Conservation (phyloP, 176 grass and related monocot species). For the Ananas comosus region DNA sequence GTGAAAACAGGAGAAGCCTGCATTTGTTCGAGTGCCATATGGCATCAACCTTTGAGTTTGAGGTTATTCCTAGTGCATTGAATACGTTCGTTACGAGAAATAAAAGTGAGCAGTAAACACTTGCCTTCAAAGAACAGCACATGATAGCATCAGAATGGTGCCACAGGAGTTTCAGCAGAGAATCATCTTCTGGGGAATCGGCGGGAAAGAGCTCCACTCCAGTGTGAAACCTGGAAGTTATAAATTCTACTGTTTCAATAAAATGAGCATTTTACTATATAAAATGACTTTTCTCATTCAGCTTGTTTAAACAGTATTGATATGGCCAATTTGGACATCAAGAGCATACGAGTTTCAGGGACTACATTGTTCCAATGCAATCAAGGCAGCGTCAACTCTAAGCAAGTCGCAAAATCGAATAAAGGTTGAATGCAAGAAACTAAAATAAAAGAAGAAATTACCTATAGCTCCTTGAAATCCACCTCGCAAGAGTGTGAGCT, state of each 20-base stretch:
- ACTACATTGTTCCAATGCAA: too few relatives aligned
- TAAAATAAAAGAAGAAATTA: not conserved
- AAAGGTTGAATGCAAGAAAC: too few relatives aligned
- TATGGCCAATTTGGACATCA: too few relatives aligned
- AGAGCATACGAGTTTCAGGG: too few relatives aligned
- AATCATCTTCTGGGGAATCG: conserved; percentile 39
- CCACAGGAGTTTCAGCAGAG: conserved; percentile 74
- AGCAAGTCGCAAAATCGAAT: too few relatives aligned
- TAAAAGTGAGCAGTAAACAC: not conserved
- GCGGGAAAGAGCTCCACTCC: conserved; percentile 58
- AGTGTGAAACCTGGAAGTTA: conserved; percentile 51
- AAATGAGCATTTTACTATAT: not conserved
- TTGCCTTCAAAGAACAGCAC: conserved; percentile 91
- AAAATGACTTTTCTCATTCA: not conserved
- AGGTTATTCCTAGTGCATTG: too few relatives aligned
- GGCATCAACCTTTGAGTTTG: too few relatives aligned
- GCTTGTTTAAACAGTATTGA: not conserved
- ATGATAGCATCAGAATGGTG: conserved; percentile 83
- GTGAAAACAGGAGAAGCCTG: conserved; percentile 84
- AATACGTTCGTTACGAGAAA: not conserved
- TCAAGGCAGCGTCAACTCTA: too few relatives aligned
- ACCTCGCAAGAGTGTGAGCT: conserved; percentile 67
- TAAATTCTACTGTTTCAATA: not conserved
- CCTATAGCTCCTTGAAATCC: conserved; percentile 86
- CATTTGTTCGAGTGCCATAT: not conserved